These are phyloP conservation scores for Sistotremastrum niveocremeum DNA, from an alignment of 768 basidiomycete species.

Conservation along the genomic window DNA sequence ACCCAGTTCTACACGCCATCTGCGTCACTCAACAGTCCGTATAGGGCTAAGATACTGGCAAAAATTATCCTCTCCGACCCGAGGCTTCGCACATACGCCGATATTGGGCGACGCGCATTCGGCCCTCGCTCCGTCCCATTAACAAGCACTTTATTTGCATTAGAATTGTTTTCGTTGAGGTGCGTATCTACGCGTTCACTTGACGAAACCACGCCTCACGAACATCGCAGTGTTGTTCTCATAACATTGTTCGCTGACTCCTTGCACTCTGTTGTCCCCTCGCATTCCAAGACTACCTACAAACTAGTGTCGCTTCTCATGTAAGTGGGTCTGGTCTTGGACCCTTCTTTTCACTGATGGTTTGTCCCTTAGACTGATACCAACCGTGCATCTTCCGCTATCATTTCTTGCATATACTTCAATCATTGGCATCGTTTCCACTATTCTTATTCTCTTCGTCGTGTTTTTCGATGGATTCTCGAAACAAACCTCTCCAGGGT, in stretches of 20 bases:
- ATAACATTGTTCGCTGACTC: constrained; percentile 85
- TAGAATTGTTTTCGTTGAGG: constrained; percentile 80
- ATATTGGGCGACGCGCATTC: constrained; percentile 83
- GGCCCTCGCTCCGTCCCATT: constrained; percentile 54
- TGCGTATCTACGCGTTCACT: constrained; percentile 16
- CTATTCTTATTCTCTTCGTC: constrained; percentile 58
- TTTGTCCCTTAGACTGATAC: constrained; percentile 43
- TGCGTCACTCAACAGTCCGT: background rate
- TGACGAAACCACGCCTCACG: background rate
- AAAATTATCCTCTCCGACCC: constrained; percentile 58
- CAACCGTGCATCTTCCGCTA: constrained; percentile 76
- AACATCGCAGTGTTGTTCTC: constrained; percentile 55
- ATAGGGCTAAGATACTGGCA: constrained; percentile 79
- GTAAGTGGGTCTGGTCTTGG: constrained; percentile 26
- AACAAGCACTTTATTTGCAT: constrained; percentile 64
- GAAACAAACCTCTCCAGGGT: constrained; percentile 63
- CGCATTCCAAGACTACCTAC: constrained; percentile 53
- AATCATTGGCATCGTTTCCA: constrained; percentile 71
- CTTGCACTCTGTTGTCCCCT: constrained; percentile 57
- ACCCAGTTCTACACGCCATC: background rate
- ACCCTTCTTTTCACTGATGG: constrained; percentile 2
- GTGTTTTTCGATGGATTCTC: constrained; percentile 73
- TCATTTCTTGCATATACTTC: constrained; percentile 82
- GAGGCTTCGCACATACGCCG: constrained; percentile 68
- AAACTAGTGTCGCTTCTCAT: constrained; percentile 62